phyloP scores from a whole-genome alignment of 2,329 filamentous ascomycete genomes.

The Calonectria leucothoes region DNA sequence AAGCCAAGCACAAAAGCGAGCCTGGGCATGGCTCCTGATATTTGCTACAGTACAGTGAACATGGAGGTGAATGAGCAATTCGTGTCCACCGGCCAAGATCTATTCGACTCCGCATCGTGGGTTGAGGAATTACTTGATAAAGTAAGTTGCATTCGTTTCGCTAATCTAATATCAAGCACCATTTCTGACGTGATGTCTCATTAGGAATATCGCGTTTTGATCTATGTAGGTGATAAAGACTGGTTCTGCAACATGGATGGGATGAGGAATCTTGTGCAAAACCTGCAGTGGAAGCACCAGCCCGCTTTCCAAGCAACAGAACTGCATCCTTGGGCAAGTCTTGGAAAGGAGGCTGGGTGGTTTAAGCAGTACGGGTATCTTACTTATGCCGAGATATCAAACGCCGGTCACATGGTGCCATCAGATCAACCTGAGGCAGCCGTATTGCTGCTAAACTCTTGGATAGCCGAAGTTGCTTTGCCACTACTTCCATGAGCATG shows the following conservation, averaged over 20 bases:
- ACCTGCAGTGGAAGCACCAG: background rate
- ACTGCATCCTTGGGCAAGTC: background rate
- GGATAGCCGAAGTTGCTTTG: background rate
- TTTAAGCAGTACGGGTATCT: background rate
- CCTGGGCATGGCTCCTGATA: background rate
- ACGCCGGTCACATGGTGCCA: background rate
- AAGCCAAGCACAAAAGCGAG: background rate
- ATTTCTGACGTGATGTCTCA: background rate
- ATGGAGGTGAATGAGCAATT: background rate
- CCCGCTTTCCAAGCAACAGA: background rate
- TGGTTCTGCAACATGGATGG: background rate
- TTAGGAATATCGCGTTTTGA: background rate
- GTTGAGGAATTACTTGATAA: background rate
- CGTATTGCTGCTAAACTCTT: background rate
- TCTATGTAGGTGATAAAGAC: background rate
- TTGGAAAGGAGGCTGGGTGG: background rate
- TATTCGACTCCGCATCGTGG: background rate
- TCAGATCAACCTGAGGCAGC: background rate
- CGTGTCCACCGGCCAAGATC: background rate
- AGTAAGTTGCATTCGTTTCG: background rate
- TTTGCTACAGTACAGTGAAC: background rate
- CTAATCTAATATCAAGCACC: background rate
- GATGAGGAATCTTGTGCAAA: background rate
- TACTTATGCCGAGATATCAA: background rate
- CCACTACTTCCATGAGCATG: background rate